Base-by-base conservation (phyloP, 2,329 filamentous ascomycete genomes). In the Phialophora chinensis region DNA sequence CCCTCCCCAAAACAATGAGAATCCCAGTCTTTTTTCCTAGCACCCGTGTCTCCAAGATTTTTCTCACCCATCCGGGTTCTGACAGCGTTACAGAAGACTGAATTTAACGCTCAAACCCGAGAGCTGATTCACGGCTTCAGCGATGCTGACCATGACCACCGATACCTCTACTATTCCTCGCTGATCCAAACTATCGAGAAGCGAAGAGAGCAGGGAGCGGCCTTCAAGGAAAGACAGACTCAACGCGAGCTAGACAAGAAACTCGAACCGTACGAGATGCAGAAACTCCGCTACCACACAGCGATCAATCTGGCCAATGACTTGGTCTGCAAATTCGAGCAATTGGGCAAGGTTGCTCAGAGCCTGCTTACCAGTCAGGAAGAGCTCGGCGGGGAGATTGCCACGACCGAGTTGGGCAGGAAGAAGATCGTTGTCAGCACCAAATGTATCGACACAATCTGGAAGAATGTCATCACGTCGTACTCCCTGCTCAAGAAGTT, bases 361-460 rank as follows among this genome's bases (percentile, higher is more conserved):
- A 42, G 33, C 20, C 27, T 68, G 8, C 49, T 68, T n/a, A 33
- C 53, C 23, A 42, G 49, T 17, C 66, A 68, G 25, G 57, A 65
- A 38, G 54, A 62, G 27, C 42, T 54, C 10, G 62, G 62, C 10
- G 44, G 57, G 20, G 20, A 60, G 17, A 20, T 68, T 4, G 23
- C 52, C 7, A n/a, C 38, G 42, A 56, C 31, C 10, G 17, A 29
- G 17, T 47, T 44, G 25, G 62, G 42, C 12, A 25, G 60, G 12
- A 62, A 62, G 38, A 68, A 65, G 42, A 47, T 68, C 44, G 62
- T 54, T 4, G 54, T 68, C 29, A 54, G 44, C 53, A 56, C 60
- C 23, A 68, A 68, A n/a, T 65, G 62, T 52, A 23, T 68, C 23
- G 62, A 65, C 35, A 38, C 31, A 3, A 12, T 68, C 20, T 68